These are phyloP conservation scores for Elongisporangium undulatum DNA, from an alignment of 352 stramenopile species.

Conservation along the genomic window DNA sequence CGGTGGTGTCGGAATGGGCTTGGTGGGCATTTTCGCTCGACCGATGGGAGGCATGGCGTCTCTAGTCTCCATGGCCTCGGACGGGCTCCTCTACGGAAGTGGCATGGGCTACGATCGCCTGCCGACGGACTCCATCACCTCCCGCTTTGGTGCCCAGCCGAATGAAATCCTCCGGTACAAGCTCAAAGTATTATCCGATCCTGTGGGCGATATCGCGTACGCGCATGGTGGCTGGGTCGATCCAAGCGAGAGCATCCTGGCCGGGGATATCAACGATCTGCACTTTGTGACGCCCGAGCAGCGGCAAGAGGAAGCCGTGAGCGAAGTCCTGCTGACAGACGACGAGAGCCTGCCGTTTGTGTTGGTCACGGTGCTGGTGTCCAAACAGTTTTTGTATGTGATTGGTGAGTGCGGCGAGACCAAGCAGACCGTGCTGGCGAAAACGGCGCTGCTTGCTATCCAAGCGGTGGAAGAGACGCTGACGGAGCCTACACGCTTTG, in stretches of 20 bases:
- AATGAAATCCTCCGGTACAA: constrained; percentile 79
- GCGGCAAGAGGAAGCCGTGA: constrained; percentile 19
- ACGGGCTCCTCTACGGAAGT: constrained; percentile 64
- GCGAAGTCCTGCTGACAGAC: constrained; percentile 21
- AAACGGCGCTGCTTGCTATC: constrained; percentile 37
- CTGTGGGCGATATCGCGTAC: constrained; percentile 44
- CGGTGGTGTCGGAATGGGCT: constrained; percentile 65
- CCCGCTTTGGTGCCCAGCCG: constrained; percentile 38
- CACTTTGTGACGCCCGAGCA: constrained; percentile 22
- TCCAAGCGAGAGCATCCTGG: constrained; percentile 14
- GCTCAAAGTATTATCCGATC: constrained; percentile 62
- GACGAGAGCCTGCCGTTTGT: constrained; percentile 27
- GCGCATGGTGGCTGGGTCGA: constrained; percentile 65
- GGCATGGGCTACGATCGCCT: constrained; percentile 35
- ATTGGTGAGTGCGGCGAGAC: constrained; percentile 35
- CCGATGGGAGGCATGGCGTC: constrained; percentile 76
- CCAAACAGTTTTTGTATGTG: constrained; percentile 44
- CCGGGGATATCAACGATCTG: constrained; percentile 14
- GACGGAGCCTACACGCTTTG: constrained; percentile 49
- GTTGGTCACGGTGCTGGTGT: constrained; percentile 46
- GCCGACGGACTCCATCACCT: constrained; percentile 22
- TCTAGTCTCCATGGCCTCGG: constrained; percentile 69
- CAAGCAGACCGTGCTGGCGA: constrained; percentile 40
- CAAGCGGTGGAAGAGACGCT: constrained; percentile 71
- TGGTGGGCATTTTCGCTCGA: constrained; percentile 74